phyloP scores from a whole-genome alignment of 352 stramenopile species.

The Pythium biforme region DNA sequence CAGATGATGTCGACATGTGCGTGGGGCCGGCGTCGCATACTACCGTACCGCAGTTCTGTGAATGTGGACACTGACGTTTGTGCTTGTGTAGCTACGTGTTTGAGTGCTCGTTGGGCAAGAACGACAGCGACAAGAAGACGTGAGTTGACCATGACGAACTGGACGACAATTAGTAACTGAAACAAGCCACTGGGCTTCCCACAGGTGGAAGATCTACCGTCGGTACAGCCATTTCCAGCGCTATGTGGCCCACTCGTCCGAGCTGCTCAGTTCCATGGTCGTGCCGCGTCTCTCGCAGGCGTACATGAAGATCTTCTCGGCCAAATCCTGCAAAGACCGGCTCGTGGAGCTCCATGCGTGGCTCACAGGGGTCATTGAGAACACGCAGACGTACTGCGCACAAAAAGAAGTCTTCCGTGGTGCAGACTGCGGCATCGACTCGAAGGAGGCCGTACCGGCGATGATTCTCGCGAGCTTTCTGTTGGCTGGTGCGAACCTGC shows the following conservation, averaged over 20 bases:
- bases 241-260: constrained; percentile 62
- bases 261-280: constrained; percentile 53
- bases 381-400: constrained; percentile 58
- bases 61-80: neutral
- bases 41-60: no score
- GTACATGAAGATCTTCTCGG: constrained; percentile 81
- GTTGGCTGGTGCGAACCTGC: constrained; percentile 66
- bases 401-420: constrained; percentile 33
- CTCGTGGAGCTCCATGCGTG: constrained; percentile 72
- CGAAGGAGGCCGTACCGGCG: constrained; percentile 41
- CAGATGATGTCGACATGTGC: constrained; percentile 81
- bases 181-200: neutral
- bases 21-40: constrained; percentile 12
- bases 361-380: constrained; percentile 64
- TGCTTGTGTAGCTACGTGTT: constrained; percentile 68
- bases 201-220: constrained; percentile 80
- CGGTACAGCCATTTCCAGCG: constrained; percentile 85
- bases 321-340: constrained; percentile 74
- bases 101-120: constrained; percentile 50
- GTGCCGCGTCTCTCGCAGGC: constrained; percentile 67
- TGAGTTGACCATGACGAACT: constrained; percentile 22
- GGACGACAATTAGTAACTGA: neutral
- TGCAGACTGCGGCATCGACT: constrained; percentile 26
- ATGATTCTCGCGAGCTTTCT: constrained; percentile 69
- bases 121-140: constrained; percentile 39